Evolutionary conservation across 768 basidiomycete genomes (phyloP).

Genomic region (Leucocoprinus sp.): DNA sequence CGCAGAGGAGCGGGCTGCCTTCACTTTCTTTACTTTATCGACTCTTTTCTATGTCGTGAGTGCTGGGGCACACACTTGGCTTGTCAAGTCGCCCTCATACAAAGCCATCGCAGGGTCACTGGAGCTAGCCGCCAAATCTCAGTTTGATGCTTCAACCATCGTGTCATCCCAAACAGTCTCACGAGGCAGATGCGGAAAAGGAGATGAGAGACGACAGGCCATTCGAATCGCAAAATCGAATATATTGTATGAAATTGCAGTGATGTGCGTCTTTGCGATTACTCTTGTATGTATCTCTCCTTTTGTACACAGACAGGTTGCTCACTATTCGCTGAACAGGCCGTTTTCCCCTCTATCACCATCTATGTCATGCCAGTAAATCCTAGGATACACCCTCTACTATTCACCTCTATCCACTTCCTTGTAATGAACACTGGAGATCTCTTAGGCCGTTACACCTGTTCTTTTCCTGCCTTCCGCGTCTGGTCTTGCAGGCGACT

Average conservation of each 20-base stretch:
- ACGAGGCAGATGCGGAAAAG: constrained; percentile 12
- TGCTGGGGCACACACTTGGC: constrained; percentile 45
- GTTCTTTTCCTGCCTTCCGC: constrained; percentile 54
- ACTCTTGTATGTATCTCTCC: constrained; percentile 55
- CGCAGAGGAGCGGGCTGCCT: constrained; percentile 63
- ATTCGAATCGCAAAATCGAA: constrained; percentile 57
- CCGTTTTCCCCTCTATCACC: constrained; percentile 84
- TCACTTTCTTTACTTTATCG: constrained; percentile 66
- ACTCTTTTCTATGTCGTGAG: constrained; percentile 54
- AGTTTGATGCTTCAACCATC: constrained; percentile 14
- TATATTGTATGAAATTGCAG: constrained; percentile 58
- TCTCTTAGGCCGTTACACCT: constrained; percentile 59
- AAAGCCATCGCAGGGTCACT: constrained; percentile 40
- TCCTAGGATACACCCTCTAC: constrained; percentile 60
- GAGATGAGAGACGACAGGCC: constrained; percentile 33
- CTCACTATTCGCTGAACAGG: constrained; percentile 32
- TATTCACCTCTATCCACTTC: constrained; percentile 77
- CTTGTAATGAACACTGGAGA: constrained; percentile 70
- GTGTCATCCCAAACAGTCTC: constrained; percentile 12
- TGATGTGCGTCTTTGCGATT: constrained; percentile 67
- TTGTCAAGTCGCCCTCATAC: constrained; percentile 54
- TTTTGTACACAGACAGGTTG: neutral
- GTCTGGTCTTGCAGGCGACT: constrained; percentile 65
- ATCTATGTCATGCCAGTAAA: constrained; percentile 65
- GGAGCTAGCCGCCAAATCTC: constrained; percentile 26